These are phyloP conservation scores for Ceratobasidium sp. DNA, from an alignment of 1,284 basidiomycete species.

Conservation along the genomic window DNA sequence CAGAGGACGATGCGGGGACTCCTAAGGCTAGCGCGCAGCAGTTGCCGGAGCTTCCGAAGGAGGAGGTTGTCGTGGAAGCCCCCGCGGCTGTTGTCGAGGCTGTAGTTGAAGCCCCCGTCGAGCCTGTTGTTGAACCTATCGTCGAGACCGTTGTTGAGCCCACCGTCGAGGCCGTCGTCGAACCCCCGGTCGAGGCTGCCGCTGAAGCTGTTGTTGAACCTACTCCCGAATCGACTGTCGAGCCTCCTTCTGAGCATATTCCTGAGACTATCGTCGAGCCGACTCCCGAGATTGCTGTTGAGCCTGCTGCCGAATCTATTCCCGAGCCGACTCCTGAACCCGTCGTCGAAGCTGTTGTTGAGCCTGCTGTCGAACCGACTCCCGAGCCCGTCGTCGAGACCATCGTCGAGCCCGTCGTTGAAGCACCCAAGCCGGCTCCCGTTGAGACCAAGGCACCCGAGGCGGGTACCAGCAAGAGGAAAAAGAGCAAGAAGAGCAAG, in stretches of 20 bases:
- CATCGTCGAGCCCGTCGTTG: neutral
- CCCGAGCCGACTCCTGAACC: neutral
- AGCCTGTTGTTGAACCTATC: neutral
- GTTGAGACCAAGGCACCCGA: neutral
- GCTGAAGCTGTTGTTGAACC: neutral
- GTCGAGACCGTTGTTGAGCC: neutral
- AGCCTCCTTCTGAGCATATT: neutral
- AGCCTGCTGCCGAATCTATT: conserved; percentile 1
- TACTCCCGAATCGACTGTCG: neutral
- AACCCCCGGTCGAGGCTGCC: neutral
- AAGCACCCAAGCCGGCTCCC: neutral
- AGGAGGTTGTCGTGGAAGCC: neutral
- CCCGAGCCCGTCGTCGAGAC: conserved; percentile 1
- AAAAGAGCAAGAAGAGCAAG: conserved; percentile 25
- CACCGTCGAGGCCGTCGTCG: neutral
- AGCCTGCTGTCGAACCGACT: conserved; percentile 9
- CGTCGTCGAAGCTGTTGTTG: conserved; percentile 1
- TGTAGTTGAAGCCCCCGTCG: neutral
- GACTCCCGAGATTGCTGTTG: conserved; percentile 2
- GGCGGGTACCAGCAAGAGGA: neutral
- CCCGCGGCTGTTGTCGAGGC: neutral
- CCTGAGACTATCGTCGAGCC: conserved; percentile 3
- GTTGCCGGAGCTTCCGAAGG: neutral
- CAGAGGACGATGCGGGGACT: neutral
- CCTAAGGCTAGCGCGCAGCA: neutral